A percentile compares a stretch with the other conserved stretches of the same genome.
phyloP scores from a whole-genome alignment of 345 rosid genomes.

The Arabidopsis arenosa region DNA sequence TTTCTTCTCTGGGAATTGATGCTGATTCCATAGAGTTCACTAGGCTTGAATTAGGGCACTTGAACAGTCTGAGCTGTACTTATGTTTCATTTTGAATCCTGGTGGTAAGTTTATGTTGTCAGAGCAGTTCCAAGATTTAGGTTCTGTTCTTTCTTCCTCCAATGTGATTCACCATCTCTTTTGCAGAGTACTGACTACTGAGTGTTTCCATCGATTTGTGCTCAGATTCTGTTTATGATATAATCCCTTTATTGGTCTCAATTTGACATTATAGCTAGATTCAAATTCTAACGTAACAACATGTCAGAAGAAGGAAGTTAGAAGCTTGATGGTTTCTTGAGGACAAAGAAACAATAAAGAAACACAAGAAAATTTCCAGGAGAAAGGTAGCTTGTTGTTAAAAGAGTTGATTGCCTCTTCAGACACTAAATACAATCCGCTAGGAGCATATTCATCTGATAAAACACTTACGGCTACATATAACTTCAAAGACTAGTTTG shows the following conservation, averaged over 20 bases:
- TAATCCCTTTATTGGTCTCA: background rate
- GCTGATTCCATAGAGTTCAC: background rate
- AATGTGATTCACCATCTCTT: background rate
- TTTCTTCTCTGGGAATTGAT: background rate
- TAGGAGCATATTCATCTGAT: background rate
- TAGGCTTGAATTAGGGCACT: background rate
- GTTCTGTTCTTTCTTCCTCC: background rate
- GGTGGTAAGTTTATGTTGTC: background rate
- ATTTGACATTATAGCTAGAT: background rate
- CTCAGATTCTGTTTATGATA: background rate
- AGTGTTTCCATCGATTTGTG: background rate
- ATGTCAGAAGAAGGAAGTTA: background rate
- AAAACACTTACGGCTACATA: background rate
- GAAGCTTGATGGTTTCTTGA: background rate
- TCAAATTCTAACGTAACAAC: background rate
- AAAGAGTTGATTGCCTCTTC: too few relatives aligned
- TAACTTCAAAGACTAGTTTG: conserved; percentile 16
- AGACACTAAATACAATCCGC: background rate
- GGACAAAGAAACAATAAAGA: background rate
- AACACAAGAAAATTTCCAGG: background rate
- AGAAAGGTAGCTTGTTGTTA: background rate
- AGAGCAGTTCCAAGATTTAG: background rate
- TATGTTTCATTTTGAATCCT: background rate
- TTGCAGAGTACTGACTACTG: too few relatives aligned
- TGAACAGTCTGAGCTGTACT: background rate